A percentile compares a stretch with the other conserved stretches of the same genome.
These are phyloP conservation scores for Schwanniomyces etchellsii DNA, from an alignment of 1,139 yeast genomes.

Conservation along the genomic window DNA sequence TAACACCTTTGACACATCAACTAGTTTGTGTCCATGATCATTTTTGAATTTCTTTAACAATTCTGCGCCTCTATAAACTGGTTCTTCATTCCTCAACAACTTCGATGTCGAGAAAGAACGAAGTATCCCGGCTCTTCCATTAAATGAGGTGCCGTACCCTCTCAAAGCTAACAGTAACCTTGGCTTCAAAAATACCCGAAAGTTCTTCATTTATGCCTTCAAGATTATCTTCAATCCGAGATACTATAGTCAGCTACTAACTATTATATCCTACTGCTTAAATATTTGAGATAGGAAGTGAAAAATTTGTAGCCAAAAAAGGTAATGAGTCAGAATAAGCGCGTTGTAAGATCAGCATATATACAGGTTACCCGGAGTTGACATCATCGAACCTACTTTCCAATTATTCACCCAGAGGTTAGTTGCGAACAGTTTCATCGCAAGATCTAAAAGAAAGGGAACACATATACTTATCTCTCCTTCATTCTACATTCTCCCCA, in stretches of 20 bases:
- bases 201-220: background rate
- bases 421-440: too few species aligned
- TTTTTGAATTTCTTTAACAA: constrained; percentile 30
- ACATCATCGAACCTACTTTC: too few species aligned
- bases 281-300: constrained; percentile 1
- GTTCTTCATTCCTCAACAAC: constrained; percentile 4
- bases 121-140: background rate
- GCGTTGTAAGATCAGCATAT: constrained; percentile 31
- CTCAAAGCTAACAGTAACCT: constrained; percentile 18
- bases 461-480: too few species aligned
- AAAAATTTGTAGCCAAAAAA: constrained; percentile 18
- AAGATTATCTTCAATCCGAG: background rate
- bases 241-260: background rate
- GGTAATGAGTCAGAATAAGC: constrained; percentile 34
- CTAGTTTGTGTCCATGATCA: constrained; percentile 42
- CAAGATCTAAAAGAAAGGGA: too few species aligned
- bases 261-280: background rate
- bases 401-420: too few species aligned
- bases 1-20: constrained; percentile 83
- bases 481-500: too few species aligned
- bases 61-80: constrained; percentile 27
- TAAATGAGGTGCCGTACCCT: background rate
- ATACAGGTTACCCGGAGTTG: constrained; percentile 15
- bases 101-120: background rate
- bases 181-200: background rate